A percentile compares a stretch with the other conserved stretches of the same genome.
Conservation (phyloP, 306 rosid species). For the Casuarina glauca region DNA sequence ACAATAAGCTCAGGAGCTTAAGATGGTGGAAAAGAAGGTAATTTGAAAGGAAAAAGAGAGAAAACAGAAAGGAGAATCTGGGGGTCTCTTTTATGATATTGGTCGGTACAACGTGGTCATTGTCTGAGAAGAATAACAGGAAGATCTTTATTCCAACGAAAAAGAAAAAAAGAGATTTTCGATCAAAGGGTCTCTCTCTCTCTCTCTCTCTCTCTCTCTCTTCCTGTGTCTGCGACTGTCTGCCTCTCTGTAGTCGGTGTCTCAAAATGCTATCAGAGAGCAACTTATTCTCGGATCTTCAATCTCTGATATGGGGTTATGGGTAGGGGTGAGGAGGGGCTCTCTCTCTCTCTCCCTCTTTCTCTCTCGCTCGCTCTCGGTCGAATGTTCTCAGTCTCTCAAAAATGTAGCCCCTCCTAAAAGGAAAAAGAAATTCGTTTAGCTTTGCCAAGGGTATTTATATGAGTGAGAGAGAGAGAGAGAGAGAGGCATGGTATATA, state of each 20-base stretch:
- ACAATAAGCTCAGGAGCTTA: not conserved
- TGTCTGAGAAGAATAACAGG: not conserved
- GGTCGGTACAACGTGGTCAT: not conserved
- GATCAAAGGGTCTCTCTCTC: not conserved
- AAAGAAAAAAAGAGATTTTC: not conserved
- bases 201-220: too few relatives aligned
- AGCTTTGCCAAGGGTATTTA: not conserved
- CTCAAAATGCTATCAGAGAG: not conserved
- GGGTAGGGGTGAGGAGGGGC: not conserved
- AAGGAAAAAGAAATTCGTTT: not conserved
- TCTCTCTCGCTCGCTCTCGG: not conserved
- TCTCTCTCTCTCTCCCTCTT: not conserved
- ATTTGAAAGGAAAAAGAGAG: not conserved
- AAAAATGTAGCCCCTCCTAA: not conserved
- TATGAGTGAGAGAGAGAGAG: not conserved
- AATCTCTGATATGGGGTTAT: not conserved
- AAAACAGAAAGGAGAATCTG: not conserved
- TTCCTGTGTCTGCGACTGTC: too few relatives aligned
- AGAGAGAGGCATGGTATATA: too few relatives aligned
- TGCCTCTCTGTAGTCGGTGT: not conserved
- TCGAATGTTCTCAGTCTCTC: not conserved
- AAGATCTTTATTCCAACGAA: not conserved
- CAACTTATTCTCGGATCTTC: conserved; percentile 16
- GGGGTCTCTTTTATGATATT: not conserved
- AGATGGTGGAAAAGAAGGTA: not conserved